Percentiles rank a stretch among this genome's conserved stretches.
Conservation (phyloP, 1,139 yeast species). For the Candida frijolesensis region DNA sequence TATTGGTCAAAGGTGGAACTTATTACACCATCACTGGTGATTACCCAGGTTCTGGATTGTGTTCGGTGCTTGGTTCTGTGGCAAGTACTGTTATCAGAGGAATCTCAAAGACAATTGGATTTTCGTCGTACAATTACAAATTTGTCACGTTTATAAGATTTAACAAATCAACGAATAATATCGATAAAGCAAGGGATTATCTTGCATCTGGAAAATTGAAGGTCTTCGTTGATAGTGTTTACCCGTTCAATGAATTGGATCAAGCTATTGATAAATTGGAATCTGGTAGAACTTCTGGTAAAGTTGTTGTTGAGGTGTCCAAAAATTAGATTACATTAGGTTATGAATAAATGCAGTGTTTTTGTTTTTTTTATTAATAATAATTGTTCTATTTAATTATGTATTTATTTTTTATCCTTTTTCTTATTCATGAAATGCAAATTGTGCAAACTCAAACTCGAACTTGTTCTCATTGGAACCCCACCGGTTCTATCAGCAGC, state of each 20-base stretch:
- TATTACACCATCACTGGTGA: constrained; percentile 55
- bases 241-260: constrained; percentile 48
- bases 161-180: not conserved
- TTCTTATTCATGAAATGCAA: constrained; percentile 31
- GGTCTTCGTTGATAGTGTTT: constrained; percentile 55
- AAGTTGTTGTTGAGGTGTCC: constrained; percentile 45
- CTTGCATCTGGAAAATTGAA: constrained; percentile 42
- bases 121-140: constrained; percentile 17
- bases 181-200: constrained; percentile 21
- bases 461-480: constrained; percentile 24
- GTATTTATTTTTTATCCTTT: constrained; percentile 15
- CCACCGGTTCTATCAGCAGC: constrained; percentile 37
- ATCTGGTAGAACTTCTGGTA: constrained; percentile 62
- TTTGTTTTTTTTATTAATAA: not conserved
- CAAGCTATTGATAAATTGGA: constrained; percentile 50
- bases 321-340: not conserved
- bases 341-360: not conserved
- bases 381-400: not conserved
- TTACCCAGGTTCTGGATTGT: constrained; percentile 10
- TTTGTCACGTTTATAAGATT: constrained; percentile 9
- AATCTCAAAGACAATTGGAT: constrained; percentile 14
- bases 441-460: constrained; percentile 32
- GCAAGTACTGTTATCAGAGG: constrained; percentile 7
- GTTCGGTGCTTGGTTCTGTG: constrained; percentile 21
- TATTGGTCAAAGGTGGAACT: constrained; percentile 41